These are phyloP conservation scores for Penicillium manginii DNA, from an alignment of 495 filamentous ascomycete species.

Conservation along the genomic window DNA sequence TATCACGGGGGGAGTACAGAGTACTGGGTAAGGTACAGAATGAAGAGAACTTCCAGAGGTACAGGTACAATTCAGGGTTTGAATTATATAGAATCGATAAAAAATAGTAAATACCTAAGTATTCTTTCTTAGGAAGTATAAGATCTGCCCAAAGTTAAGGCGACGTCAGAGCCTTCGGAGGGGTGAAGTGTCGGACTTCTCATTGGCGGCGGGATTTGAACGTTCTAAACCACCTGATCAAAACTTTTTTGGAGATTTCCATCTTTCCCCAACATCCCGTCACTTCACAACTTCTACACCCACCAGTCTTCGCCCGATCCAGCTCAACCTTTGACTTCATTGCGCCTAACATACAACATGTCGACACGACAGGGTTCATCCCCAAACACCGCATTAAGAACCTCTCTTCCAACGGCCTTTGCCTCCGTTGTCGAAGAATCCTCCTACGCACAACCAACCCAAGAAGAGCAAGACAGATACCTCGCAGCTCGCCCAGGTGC, in stretches of 20 bases:
- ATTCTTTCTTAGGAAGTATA: not conserved
- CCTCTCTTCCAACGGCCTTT: conserved; percentile 40
- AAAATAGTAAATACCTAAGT: too few species aligned
- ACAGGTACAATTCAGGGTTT: not conserved
- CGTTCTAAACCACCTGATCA: not conserved
- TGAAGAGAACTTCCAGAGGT: not conserved
- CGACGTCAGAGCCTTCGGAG: conserved; percentile 18
- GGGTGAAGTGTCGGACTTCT: conserved; percentile 9
- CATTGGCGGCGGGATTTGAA: conserved; percentile 15
- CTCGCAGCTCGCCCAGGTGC: conserved; percentile 40
- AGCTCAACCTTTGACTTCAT: not conserved
- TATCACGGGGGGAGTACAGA: not conserved
- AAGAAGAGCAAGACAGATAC: conserved; percentile 37
- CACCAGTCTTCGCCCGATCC: not conserved
- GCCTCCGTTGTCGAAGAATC: conserved; percentile 39
- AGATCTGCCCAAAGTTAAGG: conserved; percentile 3
- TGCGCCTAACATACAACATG: conserved; percentile 9
- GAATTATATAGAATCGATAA: too few species aligned
- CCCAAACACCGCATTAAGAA: conserved; percentile 61
- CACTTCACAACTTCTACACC: not conserved
- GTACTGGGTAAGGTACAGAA: not conserved
- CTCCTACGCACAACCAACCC: conserved; percentile 31
- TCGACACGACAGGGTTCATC: conserved; percentile 29
- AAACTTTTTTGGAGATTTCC: not conserved
- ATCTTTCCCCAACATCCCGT: not conserved